Conservation (phyloP, 768 basidiomycete species). For the Auricularia cornea region DNA sequence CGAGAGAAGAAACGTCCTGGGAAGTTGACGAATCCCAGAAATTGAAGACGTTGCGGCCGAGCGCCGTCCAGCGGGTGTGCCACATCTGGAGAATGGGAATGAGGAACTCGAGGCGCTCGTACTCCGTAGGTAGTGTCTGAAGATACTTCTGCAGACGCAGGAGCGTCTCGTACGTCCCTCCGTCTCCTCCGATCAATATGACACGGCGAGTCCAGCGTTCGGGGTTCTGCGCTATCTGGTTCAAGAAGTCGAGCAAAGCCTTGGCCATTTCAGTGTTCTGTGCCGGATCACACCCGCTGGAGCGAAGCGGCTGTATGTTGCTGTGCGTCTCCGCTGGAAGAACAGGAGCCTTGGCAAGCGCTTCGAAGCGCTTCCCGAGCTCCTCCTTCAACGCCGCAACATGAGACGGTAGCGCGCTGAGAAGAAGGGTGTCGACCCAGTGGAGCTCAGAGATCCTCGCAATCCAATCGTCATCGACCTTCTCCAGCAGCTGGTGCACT, state of each 20-base stretch:
- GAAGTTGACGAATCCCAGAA: constrained; percentile 7
- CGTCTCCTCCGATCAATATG: constrained; percentile 27
- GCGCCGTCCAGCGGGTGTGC: constrained; percentile 28
- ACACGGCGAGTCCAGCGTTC: constrained; percentile 15
- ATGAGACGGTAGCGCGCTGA: too few relatives aligned
- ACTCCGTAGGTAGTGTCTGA: constrained; percentile 7
- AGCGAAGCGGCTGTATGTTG: constrained; percentile 21
- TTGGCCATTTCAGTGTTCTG: constrained; percentile 22
- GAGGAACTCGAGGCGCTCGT: constrained; percentile 16
- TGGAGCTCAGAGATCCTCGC: constrained; percentile 2
- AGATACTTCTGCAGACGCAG: constrained; percentile 11
- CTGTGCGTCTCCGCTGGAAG: constrained; percentile 5
- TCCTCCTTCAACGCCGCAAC: not conserved
- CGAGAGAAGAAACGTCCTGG: constrained; percentile 23
- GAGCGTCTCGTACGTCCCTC: constrained; percentile 27
- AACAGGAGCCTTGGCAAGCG: not conserved
- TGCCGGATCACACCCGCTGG: constrained; percentile 22
- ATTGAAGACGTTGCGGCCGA: constrained; percentile 13
- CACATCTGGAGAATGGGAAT: constrained; percentile 22
- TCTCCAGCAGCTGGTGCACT: constrained; percentile 4
- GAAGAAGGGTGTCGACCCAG: constrained; percentile 5
- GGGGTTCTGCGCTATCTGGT: constrained; percentile 22
- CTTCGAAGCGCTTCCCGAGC: not conserved
- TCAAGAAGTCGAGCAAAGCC: constrained; percentile 25
- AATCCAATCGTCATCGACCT: constrained; percentile 7